Base-by-base conservation (phyloP, 2,329 filamentous ascomycete species). In the Capronia epimyces region DNA sequence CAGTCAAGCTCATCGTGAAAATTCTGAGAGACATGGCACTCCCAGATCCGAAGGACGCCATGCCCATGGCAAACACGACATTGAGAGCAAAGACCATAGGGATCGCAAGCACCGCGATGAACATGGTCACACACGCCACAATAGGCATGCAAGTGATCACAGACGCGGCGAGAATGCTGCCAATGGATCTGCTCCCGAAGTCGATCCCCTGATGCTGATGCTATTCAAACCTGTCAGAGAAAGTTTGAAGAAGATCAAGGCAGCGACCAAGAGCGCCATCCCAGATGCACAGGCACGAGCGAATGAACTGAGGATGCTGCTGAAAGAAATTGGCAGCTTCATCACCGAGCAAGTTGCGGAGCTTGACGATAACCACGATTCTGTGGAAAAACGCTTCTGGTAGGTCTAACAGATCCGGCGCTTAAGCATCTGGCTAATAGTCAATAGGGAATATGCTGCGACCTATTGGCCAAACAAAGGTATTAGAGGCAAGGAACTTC, bases 391-490 rank as follows among this genome's bases (percentile, higher is more conserved):
- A 47, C 69, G 71, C 46, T 63, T 74, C 46, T 74, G 72, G 71
- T 74, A 67, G 59, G 68, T 66, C 27, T 27, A 10, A 20, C 16
- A 29, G 22, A 27, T 44, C 20, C 22, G 46, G 24, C 40, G 10
- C 27, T n/a, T 43, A 10, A 13, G 27, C 32, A 15, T 52, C 18
- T 34, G 55, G 46, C 63, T 69, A 54, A 71, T 57, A 16, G 13
- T 37, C 48, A 32, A 29, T 27, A 74, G 71, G 72, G 67, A 70
- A 48, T 71, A 71, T 55, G 71, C 72, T 42, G 68, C 69, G 15
- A 67, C 68, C 20, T 72, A 73, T 55, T 75, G 72, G 71, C 70
- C 71, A 13, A 73, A 74, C 59, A 71, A 71, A 57, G 70, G 71
- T 39, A 62, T 62, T 41, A 50, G 56, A 44, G 59, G 56, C 18